Evolutionary conservation across 495 filamentous ascomycete species (phyloP), one percentile per base, ranked within the genome.

Genomic region (Penicillium angulare): DNA sequence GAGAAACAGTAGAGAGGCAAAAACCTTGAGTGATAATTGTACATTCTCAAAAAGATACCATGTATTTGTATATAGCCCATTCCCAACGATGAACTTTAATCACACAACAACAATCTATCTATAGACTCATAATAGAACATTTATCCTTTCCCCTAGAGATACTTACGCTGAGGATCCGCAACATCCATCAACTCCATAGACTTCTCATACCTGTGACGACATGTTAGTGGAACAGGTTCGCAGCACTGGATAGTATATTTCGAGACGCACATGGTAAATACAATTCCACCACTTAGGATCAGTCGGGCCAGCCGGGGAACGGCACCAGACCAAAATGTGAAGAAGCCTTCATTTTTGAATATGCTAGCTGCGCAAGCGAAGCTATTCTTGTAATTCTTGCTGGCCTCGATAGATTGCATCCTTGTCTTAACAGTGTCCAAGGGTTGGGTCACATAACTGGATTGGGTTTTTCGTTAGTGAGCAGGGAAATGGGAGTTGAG

Each of bases 341-440:
- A 65, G 18, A 97, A 29, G 6, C 93, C 92, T 70, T 98, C 93
- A 47, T 96, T 86, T 66, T 82, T 89, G 61, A 91, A 86, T 55
- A 98, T 93, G 47, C 85, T 74, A 15, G 80, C 78, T 2, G 87
- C 93, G 66, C 93, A 98, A 29, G 84, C 78, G 58, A 96, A 84
- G 56, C 86, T 93, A 67, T 97, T 97, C 60, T 84, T 89, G 60
- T 98, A 98, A 52, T 88, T 70, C 38, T 74, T 78, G 45, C 81
- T 81, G 7, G 93, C 90, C 65, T 97, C 92, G 35, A 96, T 87
- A 22, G 88, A 93, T 83, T 98, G 93, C 95, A 98, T 98, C 50
- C 91, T 81, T 49, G 93, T 98, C 77, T 98, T 98, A 47, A 98
- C 81, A 0, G 92, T 96, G 64, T 98, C 93, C 31, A 98, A 73